These are phyloP conservation scores for Heritiera fomes DNA, from an alignment of 345 rosid genomes.

Conservation along the genomic window DNA sequence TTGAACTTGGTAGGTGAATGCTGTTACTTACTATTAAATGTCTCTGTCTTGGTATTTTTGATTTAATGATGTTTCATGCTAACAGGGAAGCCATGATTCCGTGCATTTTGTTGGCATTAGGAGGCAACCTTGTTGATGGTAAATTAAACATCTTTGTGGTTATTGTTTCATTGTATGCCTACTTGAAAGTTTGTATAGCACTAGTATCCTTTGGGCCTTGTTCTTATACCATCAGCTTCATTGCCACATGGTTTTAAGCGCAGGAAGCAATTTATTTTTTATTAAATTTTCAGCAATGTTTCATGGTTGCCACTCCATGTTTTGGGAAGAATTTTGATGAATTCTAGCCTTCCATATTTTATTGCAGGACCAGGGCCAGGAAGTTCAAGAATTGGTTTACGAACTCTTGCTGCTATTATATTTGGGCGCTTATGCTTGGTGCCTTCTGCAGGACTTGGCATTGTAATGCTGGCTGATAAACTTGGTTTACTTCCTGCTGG, in stretches of 20 bases:
- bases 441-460: slow-evolving; percentile 89
- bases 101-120: slow-evolving; percentile 87
- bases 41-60: background rate
- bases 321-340: background rate
- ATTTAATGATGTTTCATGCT: slow-evolving; percentile 18
- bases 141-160: slow-evolving; percentile 16
- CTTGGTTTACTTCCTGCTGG: slow-evolving; percentile 93
- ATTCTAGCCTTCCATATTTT: slow-evolving; percentile 16
- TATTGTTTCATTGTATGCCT: background rate
- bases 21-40: background rate
- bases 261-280: background rate
- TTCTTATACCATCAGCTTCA: background rate
- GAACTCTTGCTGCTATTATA: slow-evolving; percentile 84
- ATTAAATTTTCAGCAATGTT: background rate
- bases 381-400: slow-evolving; percentile 91
- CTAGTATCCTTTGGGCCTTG: background rate
- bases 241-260: background rate
- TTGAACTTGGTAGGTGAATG: background rate
- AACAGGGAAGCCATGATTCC: slow-evolving; percentile 98
- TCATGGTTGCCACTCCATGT: background rate
- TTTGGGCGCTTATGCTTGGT: slow-evolving; percentile 77
- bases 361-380: slow-evolving; percentile 97
- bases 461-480: slow-evolving; percentile 90
- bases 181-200: background rate
- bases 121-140: slow-evolving; percentile 98